Evolutionary conservation across 768 basidiomycete species (phyloP), one percentile per base, ranked within the genome.

Genomic region (Mrakia gelida): DNA sequence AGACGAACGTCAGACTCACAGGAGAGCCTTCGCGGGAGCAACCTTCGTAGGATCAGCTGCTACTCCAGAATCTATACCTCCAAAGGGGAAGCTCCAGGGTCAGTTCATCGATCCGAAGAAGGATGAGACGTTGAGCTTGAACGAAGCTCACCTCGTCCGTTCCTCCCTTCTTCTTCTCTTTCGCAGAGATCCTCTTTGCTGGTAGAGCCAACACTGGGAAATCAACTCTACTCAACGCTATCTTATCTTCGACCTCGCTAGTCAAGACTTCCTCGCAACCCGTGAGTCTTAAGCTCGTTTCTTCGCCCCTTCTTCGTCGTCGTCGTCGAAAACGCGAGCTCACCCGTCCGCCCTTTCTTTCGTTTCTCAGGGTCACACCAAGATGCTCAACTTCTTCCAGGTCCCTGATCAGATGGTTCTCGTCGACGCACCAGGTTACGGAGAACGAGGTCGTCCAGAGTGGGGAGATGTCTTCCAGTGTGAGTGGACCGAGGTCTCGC

Each of bases 391-490:
- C 78, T 79, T 75, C 32, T 79, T 79, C 54, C 74, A 75, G 43
- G 75, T 79, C 15, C 70, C 68, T 0, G 43, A 49, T 13, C 74
- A 71, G 18, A 43, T 79, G 41, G 68, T 79, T 1, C 43, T 93
- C 4, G 92, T 94, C 15, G 92, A 94, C 81, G 88, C 92, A 18
- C 92, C 92, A 3, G 92, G 92, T 23, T 94, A 93, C 82, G 92
- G 92, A 70, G 84, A 87, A 13, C 87, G 91, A 75, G 92, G 92
- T 18, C 87, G 91, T 62, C 86, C 87, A 49, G 91, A 92, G 84
- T 93, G 92, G 92, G 92, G 92, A 1, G 82, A 85, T 38, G 80
- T 92, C 5, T 92, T 93, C 82, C 86, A 91, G 15, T 63, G 78
- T 79, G 26, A 26, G 73, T 56, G n/a, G n/a, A n/a, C n/a, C 21